Evolutionary conservation across 768 basidiomycete genomes (phyloP).

Genomic region (Neoboletus magnificus): DNA sequence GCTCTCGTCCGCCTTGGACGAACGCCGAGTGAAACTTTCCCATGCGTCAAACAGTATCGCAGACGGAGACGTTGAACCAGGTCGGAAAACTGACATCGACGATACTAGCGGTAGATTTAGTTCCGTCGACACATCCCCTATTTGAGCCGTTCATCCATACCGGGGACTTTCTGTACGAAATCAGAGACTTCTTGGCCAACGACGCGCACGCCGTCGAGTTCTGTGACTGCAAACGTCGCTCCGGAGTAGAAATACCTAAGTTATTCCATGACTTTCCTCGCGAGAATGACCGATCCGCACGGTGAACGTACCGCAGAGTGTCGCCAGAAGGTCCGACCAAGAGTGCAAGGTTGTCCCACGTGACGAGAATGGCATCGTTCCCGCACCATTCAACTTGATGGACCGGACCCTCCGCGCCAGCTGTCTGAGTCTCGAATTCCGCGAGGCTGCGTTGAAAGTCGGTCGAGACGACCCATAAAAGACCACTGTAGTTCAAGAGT

Average conservation of each 20-base stretch:
- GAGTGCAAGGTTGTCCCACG: constrained; percentile 73
- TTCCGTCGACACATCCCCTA: not conserved
- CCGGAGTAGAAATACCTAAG: constrained; percentile 80
- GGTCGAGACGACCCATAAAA: constrained; percentile 91
- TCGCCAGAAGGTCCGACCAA: constrained; percentile 94
- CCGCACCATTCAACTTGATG: constrained; percentile 92
- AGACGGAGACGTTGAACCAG: constrained; percentile 88
- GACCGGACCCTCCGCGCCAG: constrained; percentile 56
- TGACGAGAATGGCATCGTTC: constrained; percentile 87
- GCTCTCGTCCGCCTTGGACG: constrained; percentile 91
- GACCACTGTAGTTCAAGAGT: constrained; percentile 65
- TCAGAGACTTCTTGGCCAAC: constrained; percentile 78
- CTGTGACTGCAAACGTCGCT: constrained; percentile 73
- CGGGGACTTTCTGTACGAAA: constrained; percentile 90
- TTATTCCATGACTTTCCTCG: constrained; percentile 5
- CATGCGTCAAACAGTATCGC: constrained; percentile 93
- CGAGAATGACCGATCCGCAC: not conserved
- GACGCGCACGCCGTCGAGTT: constrained; percentile 88
- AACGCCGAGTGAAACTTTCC: constrained; percentile 78
- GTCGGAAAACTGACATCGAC: constrained; percentile 79
- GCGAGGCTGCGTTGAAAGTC: constrained; percentile 89
- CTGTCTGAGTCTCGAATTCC: constrained; percentile 72
- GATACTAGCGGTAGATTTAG: constrained; percentile 49
- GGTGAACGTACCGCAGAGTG: constrained; percentile 62
- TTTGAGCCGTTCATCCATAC: constrained; percentile 39